Percentiles rank a stretch among this genome's conserved stretches.
Evolutionary conservation across 1,284 basidiomycete genomes (phyloP).

Genomic region (Apiotrichum sp.): DNA sequence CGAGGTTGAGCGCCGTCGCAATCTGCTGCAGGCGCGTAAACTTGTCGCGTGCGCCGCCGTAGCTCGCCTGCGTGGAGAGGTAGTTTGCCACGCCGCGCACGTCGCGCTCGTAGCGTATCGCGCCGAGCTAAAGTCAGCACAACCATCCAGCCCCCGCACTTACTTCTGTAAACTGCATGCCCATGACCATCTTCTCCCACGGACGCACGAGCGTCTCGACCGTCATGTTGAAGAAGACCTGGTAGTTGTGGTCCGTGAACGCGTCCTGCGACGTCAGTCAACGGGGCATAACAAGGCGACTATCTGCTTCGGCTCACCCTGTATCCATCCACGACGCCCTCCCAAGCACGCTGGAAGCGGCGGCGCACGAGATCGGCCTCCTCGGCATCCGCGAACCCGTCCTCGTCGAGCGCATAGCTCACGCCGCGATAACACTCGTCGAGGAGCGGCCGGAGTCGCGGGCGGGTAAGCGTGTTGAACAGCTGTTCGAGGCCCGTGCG

Average conservation of each 20-base stretch:
- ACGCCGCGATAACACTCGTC: conserved; percentile 84
- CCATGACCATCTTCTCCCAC: conserved; percentile 83
- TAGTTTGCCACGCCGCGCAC: conserved; percentile 74
- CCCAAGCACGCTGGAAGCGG: conserved; percentile 79
- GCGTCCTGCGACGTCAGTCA: conserved; percentile 54
- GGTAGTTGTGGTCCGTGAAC: conserved; percentile 82
- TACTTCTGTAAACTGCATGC: conserved; percentile 82
- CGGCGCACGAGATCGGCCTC: conserved; percentile 79
- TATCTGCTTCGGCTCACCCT: neutral
- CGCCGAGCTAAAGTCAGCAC: conserved; percentile 66
- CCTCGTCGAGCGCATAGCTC: conserved; percentile 82
- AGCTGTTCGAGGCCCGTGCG: conserved; percentile 85
- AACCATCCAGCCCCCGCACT: conserved; percentile 10
- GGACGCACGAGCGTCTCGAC: conserved; percentile 82
- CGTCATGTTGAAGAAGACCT: conserved; percentile 72
- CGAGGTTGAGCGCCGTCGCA: conserved; percentile 83
- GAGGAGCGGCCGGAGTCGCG: conserved; percentile 73
- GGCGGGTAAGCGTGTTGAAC: conserved; percentile 85
- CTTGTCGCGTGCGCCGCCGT: conserved; percentile 83
- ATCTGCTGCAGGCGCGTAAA: conserved; percentile 90
- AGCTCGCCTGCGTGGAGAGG: conserved; percentile 75
- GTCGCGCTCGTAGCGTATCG: conserved; percentile 92
- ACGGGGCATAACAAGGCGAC: neutral
- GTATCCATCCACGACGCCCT: conserved; percentile 72
- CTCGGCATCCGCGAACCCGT: conserved; percentile 73